These are phyloP conservation scores for Pseudozyma thailandica DNA, from an alignment of 1,284 basidiomycete species.

Conservation along the genomic window DNA sequence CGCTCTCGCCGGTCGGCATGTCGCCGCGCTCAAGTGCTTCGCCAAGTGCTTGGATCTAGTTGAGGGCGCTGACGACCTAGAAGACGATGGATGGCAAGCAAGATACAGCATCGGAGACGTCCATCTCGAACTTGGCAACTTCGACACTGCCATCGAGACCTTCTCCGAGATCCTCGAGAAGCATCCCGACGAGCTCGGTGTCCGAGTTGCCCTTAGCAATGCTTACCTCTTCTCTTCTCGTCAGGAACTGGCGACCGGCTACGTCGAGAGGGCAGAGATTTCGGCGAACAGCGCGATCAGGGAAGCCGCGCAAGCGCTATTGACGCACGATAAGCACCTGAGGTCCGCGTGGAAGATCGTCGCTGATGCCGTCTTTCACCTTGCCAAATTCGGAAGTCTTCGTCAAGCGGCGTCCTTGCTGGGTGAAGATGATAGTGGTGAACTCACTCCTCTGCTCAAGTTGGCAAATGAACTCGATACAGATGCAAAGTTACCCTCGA, in stretches of 20 bases:
- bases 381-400: conserved; percentile 48
- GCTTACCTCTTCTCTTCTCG: conserved; percentile 79
- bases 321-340: conserved; percentile 70
- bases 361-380: conserved; percentile 78
- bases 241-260: conserved; percentile 77
- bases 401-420: conserved; percentile 5
- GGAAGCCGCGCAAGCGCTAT: conserved; percentile 72
- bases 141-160: conserved; percentile 78
- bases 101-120: conserved; percentile 86
- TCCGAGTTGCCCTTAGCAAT: conserved; percentile 79
- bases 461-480: conserved; percentile 42
- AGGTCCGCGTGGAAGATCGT: conserved; percentile 81
- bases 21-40: conserved; percentile 89
- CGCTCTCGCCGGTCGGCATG: conserved; percentile 83
- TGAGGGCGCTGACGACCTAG: conserved; percentile 3
- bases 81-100: conserved; percentile 79
- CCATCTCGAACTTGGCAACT: conserved; percentile 81
- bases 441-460: conserved; percentile 25
- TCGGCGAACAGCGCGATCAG: conserved; percentile 77
- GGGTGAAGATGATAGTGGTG: conserved; percentile 10
- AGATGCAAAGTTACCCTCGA: conserved; percentile 55
- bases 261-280: conserved; percentile 78
- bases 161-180: conserved; percentile 75
- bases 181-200: conserved; percentile 75
- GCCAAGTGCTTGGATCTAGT: conserved; percentile 74